A percentile compares a stretch with the other conserved stretches of the same genome.
These are phyloP conservation scores for Choiromyces venosus DNA, from an alignment of 495 filamentous ascomycete genomes.

Conservation along the genomic window DNA sequence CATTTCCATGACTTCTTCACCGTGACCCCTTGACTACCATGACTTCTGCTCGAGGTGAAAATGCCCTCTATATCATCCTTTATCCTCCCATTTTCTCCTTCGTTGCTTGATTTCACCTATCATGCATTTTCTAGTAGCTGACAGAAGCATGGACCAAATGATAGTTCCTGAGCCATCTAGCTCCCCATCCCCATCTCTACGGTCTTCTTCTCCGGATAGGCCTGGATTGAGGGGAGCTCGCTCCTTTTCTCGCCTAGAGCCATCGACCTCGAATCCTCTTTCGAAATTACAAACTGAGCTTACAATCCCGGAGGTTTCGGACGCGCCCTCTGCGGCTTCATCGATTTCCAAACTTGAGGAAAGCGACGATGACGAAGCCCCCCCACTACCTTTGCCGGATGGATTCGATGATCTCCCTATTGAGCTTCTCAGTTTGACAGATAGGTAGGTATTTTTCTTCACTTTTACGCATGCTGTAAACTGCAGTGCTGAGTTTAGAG, in stretches of 20 bases:
- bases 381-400: conserved; percentile 39
- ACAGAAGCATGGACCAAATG: conserved; percentile 16
- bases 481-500: conserved; percentile 4
- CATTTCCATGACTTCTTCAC: conserved; percentile 12
- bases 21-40: conserved; percentile 19
- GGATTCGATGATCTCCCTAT: conserved; percentile 84
- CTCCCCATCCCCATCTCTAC: conserved; percentile 33
- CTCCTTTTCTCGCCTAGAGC: conserved; percentile 45
- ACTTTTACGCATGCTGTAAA: background rate
- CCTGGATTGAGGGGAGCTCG: conserved; percentile 36
- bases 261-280: conserved; percentile 33
- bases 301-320: conserved; percentile 23
- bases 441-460: conserved; percentile 56
- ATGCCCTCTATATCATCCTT: conserved; percentile 4
- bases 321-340: conserved; percentile 44
- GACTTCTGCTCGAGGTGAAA: conserved; percentile 31
- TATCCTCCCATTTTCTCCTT: conserved; percentile 6
- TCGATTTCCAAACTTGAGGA: conserved; percentile 50
- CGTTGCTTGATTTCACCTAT: conserved; percentile 14
- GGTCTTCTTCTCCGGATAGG: conserved; percentile 37
- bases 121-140: conserved; percentile 14
- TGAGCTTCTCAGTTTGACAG: conserved; percentile 81
- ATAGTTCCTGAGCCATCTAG: conserved; percentile 26
- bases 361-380: conserved; percentile 53
- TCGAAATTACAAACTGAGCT: conserved; percentile 32